Base-by-base conservation (phyloP, 2,329 filamentous ascomycete genomes). In the Talaromyces sp. region DNA sequence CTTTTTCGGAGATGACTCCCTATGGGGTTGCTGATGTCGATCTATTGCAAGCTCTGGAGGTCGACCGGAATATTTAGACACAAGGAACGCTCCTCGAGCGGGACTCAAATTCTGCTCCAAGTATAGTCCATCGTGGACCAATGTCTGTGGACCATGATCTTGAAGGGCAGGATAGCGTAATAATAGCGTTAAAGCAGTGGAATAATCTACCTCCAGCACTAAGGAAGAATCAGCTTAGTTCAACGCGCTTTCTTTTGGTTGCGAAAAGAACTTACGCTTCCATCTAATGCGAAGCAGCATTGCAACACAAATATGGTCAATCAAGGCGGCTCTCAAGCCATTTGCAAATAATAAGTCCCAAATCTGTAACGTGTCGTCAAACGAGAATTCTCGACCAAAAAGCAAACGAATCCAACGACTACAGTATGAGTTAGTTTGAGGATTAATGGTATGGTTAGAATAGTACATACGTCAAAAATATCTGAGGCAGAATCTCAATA, bases 321-420 rank as follows among this genome's bases (percentile, higher is more conserved):
- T 87, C 37, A 98, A 81, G 59, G 93, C 87, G 33, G 97, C 79
- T 0, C 86, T 84, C 8, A 94, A 85, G 71, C 97, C 93, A 72
- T 96, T 87, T 1, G 93, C 91, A 74, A 99, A 96, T 1, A 99
- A 82, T 8, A 89, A 85, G 78, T 99, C 95, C 95, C 95, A 99
- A 64, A 99, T 84, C 24, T 87, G 82, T 43, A 99, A 84, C 47
- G 93, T 85, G 67, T 96, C 88, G 62, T 93, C 87, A 67, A 98
- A 96, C 0, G 92, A 87, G 71, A 97, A 98, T 75, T 99, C 95
- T 69, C 95, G 87, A 58, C 94, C 93, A 73, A 98, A 98, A 0
- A 99, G 80, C 0, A 99, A 85, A 33, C 95, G 88, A 65, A 98
- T 90, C 95, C 95, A 99, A 65, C 95, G 92, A 68, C 91, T 93